Percentiles rank a stretch among this genome's conserved stretches.
Evolutionary conservation across 179 eudicot genomes (phyloP).

Genomic region (Spinacia oleracea): DNA sequence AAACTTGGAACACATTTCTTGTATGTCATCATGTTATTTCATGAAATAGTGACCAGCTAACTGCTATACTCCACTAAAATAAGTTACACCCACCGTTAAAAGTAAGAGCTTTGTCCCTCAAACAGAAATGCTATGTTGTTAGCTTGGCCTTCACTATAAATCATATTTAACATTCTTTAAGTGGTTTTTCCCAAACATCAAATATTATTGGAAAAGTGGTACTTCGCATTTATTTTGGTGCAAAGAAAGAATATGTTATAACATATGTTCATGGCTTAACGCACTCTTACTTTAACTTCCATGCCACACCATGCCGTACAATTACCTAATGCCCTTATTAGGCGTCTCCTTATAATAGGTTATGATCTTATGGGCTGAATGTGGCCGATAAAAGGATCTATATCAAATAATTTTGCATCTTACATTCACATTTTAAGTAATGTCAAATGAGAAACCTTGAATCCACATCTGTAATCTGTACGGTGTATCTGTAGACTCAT

Average conservation of each 20-base stretch:
- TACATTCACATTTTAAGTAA: not conserved
- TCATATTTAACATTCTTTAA: not conserved
- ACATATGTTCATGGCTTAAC: not conserved
- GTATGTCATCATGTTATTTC: not conserved
- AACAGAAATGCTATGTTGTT: not conserved
- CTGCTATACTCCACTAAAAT: not conserved
- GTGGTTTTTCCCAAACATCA: not conserved
- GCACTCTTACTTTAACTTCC: not conserved
- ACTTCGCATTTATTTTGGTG: not conserved
- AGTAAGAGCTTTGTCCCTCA: not conserved
- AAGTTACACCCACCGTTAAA: not conserved
- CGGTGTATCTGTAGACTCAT: not conserved
- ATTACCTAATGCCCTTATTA: not conserved
- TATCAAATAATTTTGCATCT: not conserved
- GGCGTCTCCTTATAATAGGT: not conserved
- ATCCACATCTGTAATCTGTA: not conserved
- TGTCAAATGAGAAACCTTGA: slow-evolving; percentile 2
- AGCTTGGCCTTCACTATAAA: not conserved
- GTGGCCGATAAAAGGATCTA: no score
- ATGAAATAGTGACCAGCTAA: not conserved
- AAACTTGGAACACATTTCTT: not conserved
- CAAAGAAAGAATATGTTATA: not conserved
- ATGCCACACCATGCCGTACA: not conserved
- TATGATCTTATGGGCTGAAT: not conserved
- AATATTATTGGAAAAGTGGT: not conserved